A percentile compares a stretch with the other conserved stretches of the same genome.
Conservation (phyloP, 2,329 filamentous ascomycete species). For the Fusarium armeniacum region DNA sequence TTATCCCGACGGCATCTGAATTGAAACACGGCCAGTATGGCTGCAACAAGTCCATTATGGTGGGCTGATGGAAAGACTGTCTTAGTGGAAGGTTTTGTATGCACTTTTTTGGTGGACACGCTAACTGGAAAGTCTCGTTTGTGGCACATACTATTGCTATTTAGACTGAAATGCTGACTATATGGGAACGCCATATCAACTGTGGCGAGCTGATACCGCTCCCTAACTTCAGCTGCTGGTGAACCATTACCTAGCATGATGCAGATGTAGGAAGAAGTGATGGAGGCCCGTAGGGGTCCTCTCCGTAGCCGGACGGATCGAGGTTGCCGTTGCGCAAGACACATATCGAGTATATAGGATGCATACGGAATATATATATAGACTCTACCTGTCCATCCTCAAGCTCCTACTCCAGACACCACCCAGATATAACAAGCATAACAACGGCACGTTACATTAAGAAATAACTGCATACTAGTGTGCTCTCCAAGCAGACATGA, state of each 20-base stretch:
- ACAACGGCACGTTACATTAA: not conserved
- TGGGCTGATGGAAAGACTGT: not conserved
- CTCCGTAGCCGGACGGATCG: not conserved
- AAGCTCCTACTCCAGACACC: not conserved
- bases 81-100: not conserved
- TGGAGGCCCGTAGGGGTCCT: too few relatives aligned
- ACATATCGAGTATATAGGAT: not conserved
- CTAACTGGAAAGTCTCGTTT: not conserved
- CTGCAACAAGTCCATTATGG: not conserved
- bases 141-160: not conserved
- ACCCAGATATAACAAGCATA: not conserved
- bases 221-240: not conserved
- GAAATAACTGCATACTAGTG: not conserved
- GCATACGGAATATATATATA: not conserved
- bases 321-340: not conserved
- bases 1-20: not conserved
- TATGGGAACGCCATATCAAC: not conserved
- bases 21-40: not conserved
- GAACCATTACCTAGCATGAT: not conserved
- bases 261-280: not conserved
- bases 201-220: not conserved
- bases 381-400: not conserved
- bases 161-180: not conserved
- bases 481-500: not conserved
- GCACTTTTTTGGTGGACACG: not conserved